Evolutionary conservation across 768 basidiomycete genomes (phyloP).

Genomic region (Amanita pseudoporphyria): DNA sequence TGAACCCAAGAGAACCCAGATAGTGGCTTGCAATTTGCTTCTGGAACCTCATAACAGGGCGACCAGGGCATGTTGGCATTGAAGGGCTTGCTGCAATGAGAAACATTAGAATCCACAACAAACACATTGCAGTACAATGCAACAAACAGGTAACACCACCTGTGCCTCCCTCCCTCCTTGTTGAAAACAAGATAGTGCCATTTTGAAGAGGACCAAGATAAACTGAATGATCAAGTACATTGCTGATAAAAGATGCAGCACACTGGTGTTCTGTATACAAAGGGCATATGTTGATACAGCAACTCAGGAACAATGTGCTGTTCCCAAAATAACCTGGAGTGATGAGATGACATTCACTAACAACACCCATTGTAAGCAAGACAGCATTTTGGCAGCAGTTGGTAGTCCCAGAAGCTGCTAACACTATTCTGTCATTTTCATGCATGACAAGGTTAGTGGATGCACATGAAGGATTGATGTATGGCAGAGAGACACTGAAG

Average conservation of each 20-base stretch:
- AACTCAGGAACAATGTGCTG: neutral
- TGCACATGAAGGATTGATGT: neutral
- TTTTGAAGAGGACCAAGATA: neutral
- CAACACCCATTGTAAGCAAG: neutral
- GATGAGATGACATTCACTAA: neutral
- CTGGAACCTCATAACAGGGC: neutral
- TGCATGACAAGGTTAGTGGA: neutral
- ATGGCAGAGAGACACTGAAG: neutral
- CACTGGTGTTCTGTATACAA: neutral
- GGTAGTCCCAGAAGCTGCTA: too few relatives aligned
- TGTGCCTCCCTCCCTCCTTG: neutral
- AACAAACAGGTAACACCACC: neutral
- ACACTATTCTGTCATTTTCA: neutral
- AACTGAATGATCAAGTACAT: neutral
- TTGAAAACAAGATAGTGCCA: neutral
- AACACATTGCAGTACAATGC: too few relatives aligned
- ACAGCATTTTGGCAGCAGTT: neutral
- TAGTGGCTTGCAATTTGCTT: too few relatives aligned
- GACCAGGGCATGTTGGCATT: neutral
- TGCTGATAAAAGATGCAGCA: neutral
- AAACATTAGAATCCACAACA: too few relatives aligned
- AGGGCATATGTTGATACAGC: neutral
- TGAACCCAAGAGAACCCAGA: neutral
- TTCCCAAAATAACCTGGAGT: neutral
- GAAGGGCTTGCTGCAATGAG: too few relatives aligned